These are phyloP conservation scores for Toxoplasma gondii DNA, from an alignment of 169 alveolate species.

Conservation along the genomic window DNA sequence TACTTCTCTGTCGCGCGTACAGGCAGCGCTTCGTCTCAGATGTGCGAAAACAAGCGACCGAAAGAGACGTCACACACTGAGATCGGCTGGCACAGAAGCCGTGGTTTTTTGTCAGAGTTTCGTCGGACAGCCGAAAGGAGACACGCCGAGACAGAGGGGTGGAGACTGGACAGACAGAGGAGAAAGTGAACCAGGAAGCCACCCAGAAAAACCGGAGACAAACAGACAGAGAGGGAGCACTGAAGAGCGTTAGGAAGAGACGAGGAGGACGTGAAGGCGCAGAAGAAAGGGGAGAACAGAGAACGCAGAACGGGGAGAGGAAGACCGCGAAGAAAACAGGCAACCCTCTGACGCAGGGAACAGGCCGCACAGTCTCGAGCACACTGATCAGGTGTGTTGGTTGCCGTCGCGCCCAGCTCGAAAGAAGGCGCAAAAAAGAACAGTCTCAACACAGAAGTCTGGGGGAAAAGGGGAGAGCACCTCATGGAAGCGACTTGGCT, in stretches of 20 bases:
- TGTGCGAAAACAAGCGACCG: neutral
- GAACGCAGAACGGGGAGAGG: neutral
- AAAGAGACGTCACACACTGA: too few relatives aligned
- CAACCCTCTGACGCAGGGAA: neutral
- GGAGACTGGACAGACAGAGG: neutral
- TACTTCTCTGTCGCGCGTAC: neutral
- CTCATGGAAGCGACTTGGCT: neutral
- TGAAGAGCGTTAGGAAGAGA: neutral
- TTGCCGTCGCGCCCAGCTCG: too few relatives aligned
- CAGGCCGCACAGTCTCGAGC: neutral
- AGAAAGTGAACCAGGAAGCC: too few relatives aligned
- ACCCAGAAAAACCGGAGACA: too few relatives aligned
- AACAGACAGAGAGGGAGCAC: neutral
- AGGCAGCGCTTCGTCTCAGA: neutral
- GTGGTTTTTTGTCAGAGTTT: too few relatives aligned
- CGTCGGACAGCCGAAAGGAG: too few relatives aligned
- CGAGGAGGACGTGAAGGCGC: neutral
- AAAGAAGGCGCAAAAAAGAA: too few relatives aligned
- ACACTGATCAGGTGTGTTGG: neutral
- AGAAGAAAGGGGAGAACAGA: neutral
- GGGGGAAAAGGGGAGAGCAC: neutral
- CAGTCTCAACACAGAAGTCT: too few relatives aligned
- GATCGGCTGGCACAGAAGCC: too few relatives aligned
- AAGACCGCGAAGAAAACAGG: neutral
- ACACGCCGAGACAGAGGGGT: neutral